These are phyloP conservation scores for Aureobasidium leucospermi DNA, from an alignment of 2,329 filamentous ascomycete species.

Conservation along the genomic window DNA sequence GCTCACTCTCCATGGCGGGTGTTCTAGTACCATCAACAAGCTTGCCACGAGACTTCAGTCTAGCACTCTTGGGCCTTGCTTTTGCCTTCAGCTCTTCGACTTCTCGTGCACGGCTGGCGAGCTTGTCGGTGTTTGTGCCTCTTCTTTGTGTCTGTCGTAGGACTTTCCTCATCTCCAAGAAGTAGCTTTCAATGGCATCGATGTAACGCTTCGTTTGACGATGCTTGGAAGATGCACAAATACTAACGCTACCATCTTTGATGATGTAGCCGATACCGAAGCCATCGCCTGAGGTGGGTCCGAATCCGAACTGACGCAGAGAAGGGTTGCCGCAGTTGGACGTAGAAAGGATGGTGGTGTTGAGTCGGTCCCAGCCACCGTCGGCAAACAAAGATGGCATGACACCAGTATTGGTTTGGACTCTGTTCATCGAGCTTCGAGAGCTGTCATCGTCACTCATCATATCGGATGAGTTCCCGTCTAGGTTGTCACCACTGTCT, in stretches of 20 bases:
- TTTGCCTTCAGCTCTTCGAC: slow-evolving; percentile 53
- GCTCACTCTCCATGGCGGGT: slow-evolving; percentile 56
- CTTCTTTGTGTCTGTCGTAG: slow-evolving; percentile 61
- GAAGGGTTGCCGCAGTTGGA: slow-evolving; percentile 98
- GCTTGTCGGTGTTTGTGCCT: slow-evolving; percentile 45
- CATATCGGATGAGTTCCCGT: slow-evolving; percentile 34
- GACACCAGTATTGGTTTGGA: slow-evolving; percentile 41
- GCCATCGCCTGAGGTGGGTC: slow-evolving; percentile 84
- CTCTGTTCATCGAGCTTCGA: slow-evolving; percentile 42
- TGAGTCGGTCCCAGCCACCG: slow-evolving; percentile 86
- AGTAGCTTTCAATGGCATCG: slow-evolving; percentile 81
- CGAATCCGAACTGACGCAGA: slow-evolving; percentile 92
- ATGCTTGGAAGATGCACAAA: slow-evolving; percentile 90
- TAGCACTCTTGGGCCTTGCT: slow-evolving; percentile 32
- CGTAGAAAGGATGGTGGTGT: slow-evolving; percentile 87
- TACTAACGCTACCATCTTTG: slow-evolving; percentile 84
- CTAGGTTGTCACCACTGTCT: slow-evolving; percentile 49
- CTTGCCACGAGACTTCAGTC: slow-evolving; percentile 65
- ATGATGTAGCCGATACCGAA: slow-evolving; percentile 99
- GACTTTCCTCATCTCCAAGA: slow-evolving; percentile 82
- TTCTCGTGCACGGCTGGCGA: slow-evolving; percentile 53
- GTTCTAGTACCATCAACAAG: slow-evolving; percentile 55
- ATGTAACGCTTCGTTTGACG: slow-evolving; percentile 86
- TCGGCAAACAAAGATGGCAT: slow-evolving; percentile 82
- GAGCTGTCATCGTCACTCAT: slow-evolving; percentile 43